A percentile compares a stretch with the other conserved stretches of the same genome.
Evolutionary conservation across 129 eudicot genomes (phyloP).

Genomic region (Pittosporum tobira): DNA sequence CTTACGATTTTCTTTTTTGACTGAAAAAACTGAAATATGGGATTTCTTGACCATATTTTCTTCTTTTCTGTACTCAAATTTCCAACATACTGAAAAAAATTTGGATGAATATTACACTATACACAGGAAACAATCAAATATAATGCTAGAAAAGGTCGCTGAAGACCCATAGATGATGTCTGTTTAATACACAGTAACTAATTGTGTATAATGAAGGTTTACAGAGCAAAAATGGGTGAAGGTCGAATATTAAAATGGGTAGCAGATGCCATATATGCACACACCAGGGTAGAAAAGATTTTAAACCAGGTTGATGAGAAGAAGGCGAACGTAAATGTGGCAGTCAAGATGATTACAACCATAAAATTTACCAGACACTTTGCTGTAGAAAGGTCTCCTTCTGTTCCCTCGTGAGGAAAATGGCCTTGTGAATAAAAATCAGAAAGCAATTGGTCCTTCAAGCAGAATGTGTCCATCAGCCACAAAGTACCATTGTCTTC

Average conservation of each 20-base stretch:
- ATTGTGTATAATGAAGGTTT: slow-evolving; percentile 15
- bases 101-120: no score
- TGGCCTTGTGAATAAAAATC: slow-evolving; percentile 51
- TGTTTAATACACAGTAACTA: background rate
- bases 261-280: slow-evolving; percentile 58
- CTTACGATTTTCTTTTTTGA: no score
- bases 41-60: no score
- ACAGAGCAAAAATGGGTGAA: slow-evolving; percentile 34
- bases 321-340: slow-evolving; percentile 43
- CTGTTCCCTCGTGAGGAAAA: slow-evolving; percentile 64
- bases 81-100: no score
- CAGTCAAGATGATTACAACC: slow-evolving; percentile 50
- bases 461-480: slow-evolving; percentile 53
- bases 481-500: slow-evolving; percentile 49
- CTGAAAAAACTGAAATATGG: no score
- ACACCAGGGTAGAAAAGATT: slow-evolving; percentile 41
- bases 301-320: slow-evolving; percentile 55
- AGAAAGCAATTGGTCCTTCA: slow-evolving; percentile 60
- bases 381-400: slow-evolving; percentile 35
- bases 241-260: slow-evolving; percentile 64
- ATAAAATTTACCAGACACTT: slow-evolving; percentile 44
- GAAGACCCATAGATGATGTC: no score
- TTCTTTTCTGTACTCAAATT: no score
- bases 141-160: no score
- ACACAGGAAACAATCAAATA: no score